phyloP scores from a whole-genome alignment of 2,329 filamentous ascomycete species.

The Colletotrichum nymphaeae region DNA sequence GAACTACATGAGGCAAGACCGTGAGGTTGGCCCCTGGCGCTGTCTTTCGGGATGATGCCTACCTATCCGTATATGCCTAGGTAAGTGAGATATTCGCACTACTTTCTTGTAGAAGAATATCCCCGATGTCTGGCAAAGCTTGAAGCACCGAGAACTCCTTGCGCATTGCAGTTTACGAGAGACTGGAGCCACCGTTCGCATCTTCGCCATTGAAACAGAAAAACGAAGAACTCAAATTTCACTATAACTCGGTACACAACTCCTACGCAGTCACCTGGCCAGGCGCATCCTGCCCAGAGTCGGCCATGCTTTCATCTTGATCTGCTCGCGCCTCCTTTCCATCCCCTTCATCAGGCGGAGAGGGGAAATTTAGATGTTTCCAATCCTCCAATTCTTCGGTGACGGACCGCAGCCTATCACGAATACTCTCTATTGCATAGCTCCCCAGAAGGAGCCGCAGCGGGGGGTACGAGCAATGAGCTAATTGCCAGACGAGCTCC shows the following conservation, averaged over 20 bases:
- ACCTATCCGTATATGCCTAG: too few relatives aligned
- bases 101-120: too few relatives aligned
- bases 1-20: too few relatives aligned
- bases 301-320: slow-evolving; percentile 24
- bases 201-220: background rate
- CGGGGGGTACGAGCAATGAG: slow-evolving; percentile 94
- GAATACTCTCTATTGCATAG: slow-evolving; percentile 95
- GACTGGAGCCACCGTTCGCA: too few relatives aligned
- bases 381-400: slow-evolving; percentile 96
- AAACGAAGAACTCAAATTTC: too few relatives aligned
- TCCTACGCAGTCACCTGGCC: background rate
- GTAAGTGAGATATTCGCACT: too few relatives aligned
- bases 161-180: too few relatives aligned
- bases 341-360: slow-evolving; percentile 49
- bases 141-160: too few relatives aligned
- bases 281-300: slow-evolving; percentile 15
- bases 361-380: slow-evolving; percentile 83
- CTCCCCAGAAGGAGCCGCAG: slow-evolving; percentile 87
- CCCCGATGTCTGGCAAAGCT: too few relatives aligned
- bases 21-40: too few relatives aligned
- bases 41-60: too few relatives aligned
- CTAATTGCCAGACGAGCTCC: slow-evolving; percentile 93
- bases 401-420: slow-evolving; percentile 88
- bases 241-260: background rate
- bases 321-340: slow-evolving; percentile 24